Evolutionary conservation across 257 asterid genomes (phyloP), one percentile per base, ranked within the genome.

Genomic region (Nicotiana obtusifolia): DNA sequence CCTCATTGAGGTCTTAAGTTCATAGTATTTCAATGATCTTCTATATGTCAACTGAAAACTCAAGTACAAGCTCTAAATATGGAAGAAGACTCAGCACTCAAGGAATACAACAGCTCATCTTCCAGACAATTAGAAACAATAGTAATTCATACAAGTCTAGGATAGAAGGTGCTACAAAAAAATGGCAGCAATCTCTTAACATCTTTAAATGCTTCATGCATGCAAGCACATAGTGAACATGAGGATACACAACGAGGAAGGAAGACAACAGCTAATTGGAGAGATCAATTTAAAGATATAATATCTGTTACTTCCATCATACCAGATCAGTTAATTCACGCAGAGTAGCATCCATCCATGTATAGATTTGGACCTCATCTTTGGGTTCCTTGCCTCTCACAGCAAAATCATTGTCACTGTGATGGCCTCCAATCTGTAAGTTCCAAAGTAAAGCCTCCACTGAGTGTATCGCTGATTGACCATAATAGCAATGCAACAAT

Each of bases 291-390:
- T 20, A 20, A 14, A 69, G 11, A 44, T 22, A 41, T 20, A 13
- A 15, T 69, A 1, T 67, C 16, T 69, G 59, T 71, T 44, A 71
- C 60, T 81, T 30, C 37, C 31, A 17, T 81, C 84, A 66, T 91
- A 96, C 99, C 98, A 96, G 91, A 90, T 96, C 99, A 83, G 98
- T 96, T 87, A 96, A 85, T 85, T 96, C 99, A 20, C 98, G 98
- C 82, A 96, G 86, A 68, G 98, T 96, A 10, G 99, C 98, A 91
- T 96, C 99, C 99, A 94, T 66, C 99, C 99, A 96, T 11, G 99
- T 96, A 81, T 94, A 96, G 52, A 96, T 94, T 87, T 96, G 98
- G 85, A 96, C 99, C 86, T 96, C 99, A 81, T 96, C 98, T 87
- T 94, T 96, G 26, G 99, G 99, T 89, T 94, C 98, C 90, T 96